A percentile compares a stretch with the other conserved stretches of the same genome.
These are phyloP conservation scores for Berkeleyomyces rouxiae DNA, from an alignment of 2,329 filamentous ascomycete species.

Conservation along the genomic window DNA sequence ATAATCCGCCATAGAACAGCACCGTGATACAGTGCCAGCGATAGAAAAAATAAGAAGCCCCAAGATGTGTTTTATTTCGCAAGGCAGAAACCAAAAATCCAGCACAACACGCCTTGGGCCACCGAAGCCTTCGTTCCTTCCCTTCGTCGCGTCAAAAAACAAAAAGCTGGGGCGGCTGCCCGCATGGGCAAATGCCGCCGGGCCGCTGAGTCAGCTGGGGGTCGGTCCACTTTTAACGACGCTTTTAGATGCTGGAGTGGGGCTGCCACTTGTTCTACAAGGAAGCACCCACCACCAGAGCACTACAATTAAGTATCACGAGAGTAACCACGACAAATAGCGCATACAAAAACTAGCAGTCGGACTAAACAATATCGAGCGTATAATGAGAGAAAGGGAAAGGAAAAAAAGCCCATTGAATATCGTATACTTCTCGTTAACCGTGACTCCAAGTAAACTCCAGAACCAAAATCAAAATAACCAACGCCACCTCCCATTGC, in stretches of 20 bases:
- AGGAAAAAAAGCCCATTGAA: too few species aligned
- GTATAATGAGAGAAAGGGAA: too few species aligned
- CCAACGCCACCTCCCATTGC: not conserved
- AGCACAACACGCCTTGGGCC: not conserved
- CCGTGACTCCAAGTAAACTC: not conserved
- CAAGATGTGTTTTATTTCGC: not conserved
- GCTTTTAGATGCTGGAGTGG: not conserved
- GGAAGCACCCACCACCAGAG: too few species aligned
- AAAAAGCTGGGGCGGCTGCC: not conserved
- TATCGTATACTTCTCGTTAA: not conserved
- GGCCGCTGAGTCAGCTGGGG: conserved; percentile 3
- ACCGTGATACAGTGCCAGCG: not conserved
- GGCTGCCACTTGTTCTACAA: not conserved
- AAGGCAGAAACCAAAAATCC: not conserved
- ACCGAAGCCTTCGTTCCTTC: not conserved
- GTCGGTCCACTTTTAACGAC: conserved; percentile 11
- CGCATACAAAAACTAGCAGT: too few species aligned
- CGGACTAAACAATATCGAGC: too few species aligned
- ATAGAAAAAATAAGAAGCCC: not conserved
- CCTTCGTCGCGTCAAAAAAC: conserved; percentile 1
- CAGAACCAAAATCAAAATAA: not conserved
- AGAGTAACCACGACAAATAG: too few species aligned
- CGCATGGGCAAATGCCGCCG: not conserved
- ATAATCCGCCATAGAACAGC: not conserved
- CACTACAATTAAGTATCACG: too few species aligned